These are phyloP conservation scores for Collybiopsis confluens DNA, from an alignment of 768 basidiomycete species.

Conservation along the genomic window DNA sequence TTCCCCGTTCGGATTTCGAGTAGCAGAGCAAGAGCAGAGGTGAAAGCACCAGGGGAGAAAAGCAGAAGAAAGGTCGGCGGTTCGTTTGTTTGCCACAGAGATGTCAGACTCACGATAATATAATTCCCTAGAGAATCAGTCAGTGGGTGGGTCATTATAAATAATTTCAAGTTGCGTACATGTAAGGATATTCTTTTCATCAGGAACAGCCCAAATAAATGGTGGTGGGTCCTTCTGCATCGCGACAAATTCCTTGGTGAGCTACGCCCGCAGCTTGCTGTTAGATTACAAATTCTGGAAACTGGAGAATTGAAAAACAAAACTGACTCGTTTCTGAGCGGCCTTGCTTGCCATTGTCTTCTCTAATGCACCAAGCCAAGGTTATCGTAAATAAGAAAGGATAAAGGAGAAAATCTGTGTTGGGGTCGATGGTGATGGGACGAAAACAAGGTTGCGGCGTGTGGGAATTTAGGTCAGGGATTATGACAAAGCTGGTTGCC, in stretches of 20 bases:
- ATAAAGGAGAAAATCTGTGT: neutral
- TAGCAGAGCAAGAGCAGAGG: no score
- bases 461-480: neutral
- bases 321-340: conserved; percentile 74
- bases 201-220: conserved; percentile 92
- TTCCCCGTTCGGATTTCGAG: neutral
- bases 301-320: neutral
- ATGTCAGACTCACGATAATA: conserved; percentile 65
- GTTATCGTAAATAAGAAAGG: neutral
- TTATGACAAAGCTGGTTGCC: neutral
- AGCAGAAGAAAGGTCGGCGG: neutral
- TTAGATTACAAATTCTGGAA: conserved; percentile 1
- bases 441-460: neutral
- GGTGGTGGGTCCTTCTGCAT: conserved; percentile 96
- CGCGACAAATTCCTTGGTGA: conserved; percentile 81
- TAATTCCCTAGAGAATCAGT: conserved; percentile 70
- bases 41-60: conserved; percentile 9
- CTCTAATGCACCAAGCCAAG: neutral
- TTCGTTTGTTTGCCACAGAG: no score
- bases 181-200: conserved; percentile 95
- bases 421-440: neutral
- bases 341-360: conserved; percentile 83
- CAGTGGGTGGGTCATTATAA: neutral
- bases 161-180: conserved; percentile 51
- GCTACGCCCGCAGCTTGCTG: conserved; percentile 31